Evolutionary conservation across 805 yeast genomes (phyloP), one percentile per base, ranked within the genome.

Genomic region (Schwanniomyces sp.): DNA sequence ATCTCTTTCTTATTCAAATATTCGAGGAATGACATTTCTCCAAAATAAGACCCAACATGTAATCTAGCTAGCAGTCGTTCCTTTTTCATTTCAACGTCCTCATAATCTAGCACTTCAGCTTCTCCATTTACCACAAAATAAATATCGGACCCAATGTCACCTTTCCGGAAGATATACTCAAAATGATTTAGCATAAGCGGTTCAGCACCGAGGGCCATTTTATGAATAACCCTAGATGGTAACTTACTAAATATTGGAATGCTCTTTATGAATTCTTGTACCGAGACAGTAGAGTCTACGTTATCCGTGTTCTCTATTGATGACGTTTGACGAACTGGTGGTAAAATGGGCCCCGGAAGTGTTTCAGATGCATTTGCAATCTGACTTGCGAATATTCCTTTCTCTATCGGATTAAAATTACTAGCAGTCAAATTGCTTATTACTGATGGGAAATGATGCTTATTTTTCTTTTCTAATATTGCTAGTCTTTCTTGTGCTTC

Each of bases 401-500:
- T 29, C 6, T 29, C 16, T 17, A 25, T 37, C 12, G 24, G 29
- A 16, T 34, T 18, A 36, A 34, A 16, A 30, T 26, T 37, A 25
- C 30, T 36, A 18, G 32, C 36, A 16, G 21, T 16, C 10, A 14
- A 25, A 8, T 25, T 29, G 5, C 10, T 26, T 36, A 47, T 52
- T 25, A 38, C 16, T n/a, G 18, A 36, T 11, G 27, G 46, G 6
- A 36, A 34, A 28, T 36, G 36, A 17, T 25, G 69, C 47, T 75
- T 66, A 51, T 75, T 77, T 56, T 81, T 74, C 61, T 85, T 82
- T 44, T 84, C 88, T 55, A 79, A 84, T 82, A 84, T 80, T 4
- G 86, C 85, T 49, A 86, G 66, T 44, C 92, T 70, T 60, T 86
- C 91, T 57, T 86, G 91, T 3, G 90, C 91, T 58, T 86, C 92